These are phyloP conservation scores for Talaromyces thailandensis DNA, from an alignment of 495 filamentous ascomycete species.

Conservation along the genomic window DNA sequence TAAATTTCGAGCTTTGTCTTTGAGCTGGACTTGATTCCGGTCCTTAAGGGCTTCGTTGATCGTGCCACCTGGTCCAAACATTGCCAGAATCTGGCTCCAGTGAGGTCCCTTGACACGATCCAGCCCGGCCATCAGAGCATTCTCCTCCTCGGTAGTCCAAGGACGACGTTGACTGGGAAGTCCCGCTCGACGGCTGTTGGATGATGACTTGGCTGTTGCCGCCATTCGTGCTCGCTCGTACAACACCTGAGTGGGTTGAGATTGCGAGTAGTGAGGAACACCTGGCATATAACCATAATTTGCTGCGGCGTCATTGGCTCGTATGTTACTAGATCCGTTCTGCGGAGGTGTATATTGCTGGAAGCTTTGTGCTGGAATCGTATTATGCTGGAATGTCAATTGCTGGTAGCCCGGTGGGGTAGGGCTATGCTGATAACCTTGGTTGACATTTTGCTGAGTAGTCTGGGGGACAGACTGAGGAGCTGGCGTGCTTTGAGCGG, in stretches of 20 bases:
- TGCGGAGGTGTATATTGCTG: conserved; percentile 38
- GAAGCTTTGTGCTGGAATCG: conserved; percentile 28
- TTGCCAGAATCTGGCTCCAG: conserved; percentile 87
- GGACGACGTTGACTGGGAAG: conserved; percentile 77
- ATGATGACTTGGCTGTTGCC: conserved; percentile 69
- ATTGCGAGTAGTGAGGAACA: conserved; percentile 58
- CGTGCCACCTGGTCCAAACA: conserved; percentile 77
- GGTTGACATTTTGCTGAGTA: conserved; percentile 16
- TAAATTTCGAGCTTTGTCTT: conserved; percentile 90
- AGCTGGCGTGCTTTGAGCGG: conserved; percentile 14
- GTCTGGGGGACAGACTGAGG: conserved; percentile 18
- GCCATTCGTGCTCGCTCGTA: conserved; percentile 79
- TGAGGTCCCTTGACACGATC: conserved; percentile 90
- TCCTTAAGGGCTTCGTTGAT: conserved; percentile 84
- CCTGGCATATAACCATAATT: conserved; percentile 40
- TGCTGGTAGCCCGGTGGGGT: conserved; percentile 32
- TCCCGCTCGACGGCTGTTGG: conserved; percentile 63
- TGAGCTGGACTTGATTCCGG: conserved; percentile 88
- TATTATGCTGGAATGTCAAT: conserved; percentile 32
- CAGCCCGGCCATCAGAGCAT: conserved; percentile 83
- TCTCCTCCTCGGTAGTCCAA: conserved; percentile 87
- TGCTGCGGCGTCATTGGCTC: conserved; percentile 24
- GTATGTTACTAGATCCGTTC: conserved; percentile 23
- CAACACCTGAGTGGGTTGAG: conserved; percentile 65
- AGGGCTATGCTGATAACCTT: conserved; percentile 29